A percentile compares a stretch with the other conserved stretches of the same genome.
Conservation (phyloP, 768 basidiomycete genomes). For the Tubosaeta sp. region DNA sequence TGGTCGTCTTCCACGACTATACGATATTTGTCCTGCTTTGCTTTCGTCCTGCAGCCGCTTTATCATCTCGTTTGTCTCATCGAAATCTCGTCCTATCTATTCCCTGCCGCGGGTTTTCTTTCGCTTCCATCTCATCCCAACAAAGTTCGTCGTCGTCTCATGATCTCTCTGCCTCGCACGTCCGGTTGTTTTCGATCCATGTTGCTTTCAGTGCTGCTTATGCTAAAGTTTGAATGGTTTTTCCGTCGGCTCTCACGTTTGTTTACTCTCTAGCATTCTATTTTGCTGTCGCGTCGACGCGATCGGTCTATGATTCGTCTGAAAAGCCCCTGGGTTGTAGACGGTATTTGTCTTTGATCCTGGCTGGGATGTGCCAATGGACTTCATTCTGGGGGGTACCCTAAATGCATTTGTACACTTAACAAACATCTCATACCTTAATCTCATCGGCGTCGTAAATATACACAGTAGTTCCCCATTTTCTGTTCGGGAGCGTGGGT, state of each 20-base stretch:
- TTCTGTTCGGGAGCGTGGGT: not conserved
- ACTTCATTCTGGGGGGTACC: not conserved
- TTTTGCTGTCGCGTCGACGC: not conserved
- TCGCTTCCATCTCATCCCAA: not conserved
- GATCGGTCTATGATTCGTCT: not conserved
- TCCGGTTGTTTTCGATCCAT: not conserved
- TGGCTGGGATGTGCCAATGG: not conserved
- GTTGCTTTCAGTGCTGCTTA: constrained; percentile 2
- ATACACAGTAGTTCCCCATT: not conserved
- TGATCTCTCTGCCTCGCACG: not conserved
- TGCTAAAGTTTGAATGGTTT: not conserved
- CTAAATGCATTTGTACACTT: constrained; percentile 3
- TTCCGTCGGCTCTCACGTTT: not conserved
- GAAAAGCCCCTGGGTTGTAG: not conserved
- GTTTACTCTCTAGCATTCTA: not conserved
- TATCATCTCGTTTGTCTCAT: not conserved
- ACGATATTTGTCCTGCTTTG: not conserved
- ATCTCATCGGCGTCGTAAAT: not conserved
- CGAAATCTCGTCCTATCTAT: not conserved
- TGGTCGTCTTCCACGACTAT: not conserved
- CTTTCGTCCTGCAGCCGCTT: not conserved
- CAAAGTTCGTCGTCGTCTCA: not conserved
- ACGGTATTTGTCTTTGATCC: not conserved
- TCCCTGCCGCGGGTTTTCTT: not conserved
- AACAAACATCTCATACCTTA: not conserved